phyloP scores from a whole-genome alignment of 129 eudicot species.

The Flaveria robusta region DNA sequence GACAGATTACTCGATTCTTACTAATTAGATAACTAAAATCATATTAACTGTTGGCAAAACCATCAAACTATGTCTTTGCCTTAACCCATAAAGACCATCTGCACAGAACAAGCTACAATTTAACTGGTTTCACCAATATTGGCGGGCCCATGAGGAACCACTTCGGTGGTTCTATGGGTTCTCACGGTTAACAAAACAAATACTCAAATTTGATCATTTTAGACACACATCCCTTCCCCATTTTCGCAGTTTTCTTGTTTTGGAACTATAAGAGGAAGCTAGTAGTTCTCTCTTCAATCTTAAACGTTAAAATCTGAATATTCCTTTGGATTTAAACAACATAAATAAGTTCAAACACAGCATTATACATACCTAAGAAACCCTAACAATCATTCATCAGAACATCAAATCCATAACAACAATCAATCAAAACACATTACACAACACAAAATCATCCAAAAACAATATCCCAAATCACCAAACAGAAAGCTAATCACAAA shows the following conservation, averaged over 20 bases:
- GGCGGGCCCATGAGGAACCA: neutral
- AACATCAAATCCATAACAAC: neutral
- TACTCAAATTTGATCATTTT: neutral
- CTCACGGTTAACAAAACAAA: neutral
- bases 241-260: neutral
- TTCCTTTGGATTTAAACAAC: neutral
- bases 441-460: constrained; percentile 5
- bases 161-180: neutral
- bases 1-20: too few relatives aligned
- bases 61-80: too few relatives aligned
- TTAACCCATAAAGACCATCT: neutral
- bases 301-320: too few relatives aligned
- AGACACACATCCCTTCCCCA: neutral
- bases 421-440: neutral
- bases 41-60: too few relatives aligned
- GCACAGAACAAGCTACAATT: neutral
- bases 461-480: neutral
- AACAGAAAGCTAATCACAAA: neutral
- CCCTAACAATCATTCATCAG: neutral
- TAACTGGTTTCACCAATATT: neutral
- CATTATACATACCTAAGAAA: constrained; percentile 16
- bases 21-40: too few relatives aligned
- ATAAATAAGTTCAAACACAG: constrained; percentile 4
- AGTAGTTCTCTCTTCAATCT: too few relatives aligned
- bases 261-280: too few relatives aligned